A percentile compares a stretch with the other conserved stretches of the same genome.
phyloP scores from a whole-genome alignment of 768 basidiomycete genomes.

The Lentinula detonsa region DNA sequence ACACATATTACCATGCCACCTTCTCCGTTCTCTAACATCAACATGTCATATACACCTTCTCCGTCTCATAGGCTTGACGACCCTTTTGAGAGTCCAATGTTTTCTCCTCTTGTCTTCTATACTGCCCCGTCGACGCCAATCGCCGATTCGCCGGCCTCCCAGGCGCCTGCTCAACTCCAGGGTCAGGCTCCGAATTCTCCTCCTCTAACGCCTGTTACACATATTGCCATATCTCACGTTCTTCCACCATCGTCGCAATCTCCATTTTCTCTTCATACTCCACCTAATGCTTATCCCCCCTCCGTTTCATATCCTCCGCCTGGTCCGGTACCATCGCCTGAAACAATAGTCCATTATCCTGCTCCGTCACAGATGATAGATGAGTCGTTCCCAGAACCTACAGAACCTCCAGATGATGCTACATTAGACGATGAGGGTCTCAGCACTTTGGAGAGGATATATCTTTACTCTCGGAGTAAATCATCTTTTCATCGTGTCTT shows the following conservation, averaged over 20 bases:
- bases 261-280: conserved; percentile 21
- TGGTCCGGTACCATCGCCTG: conserved; percentile 13
- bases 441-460: conserved; percentile 85
- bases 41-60: conserved; percentile 22
- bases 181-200: conserved; percentile 19
- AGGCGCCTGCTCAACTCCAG: conserved; percentile 34
- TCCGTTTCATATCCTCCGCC: conserved; percentile 15
- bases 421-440: conserved; percentile 73
- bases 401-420: conserved; percentile 33
- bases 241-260: conserved; percentile 15
- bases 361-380: conserved; percentile 19
- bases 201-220: conserved; percentile 10
- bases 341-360: conserved; percentile 1
- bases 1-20: conserved; percentile 26
- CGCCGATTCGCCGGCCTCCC: conserved; percentile 24
- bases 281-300: conserved; percentile 14
- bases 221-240: conserved; percentile 4
- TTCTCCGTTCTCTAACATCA: conserved; percentile 24
- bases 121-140: conserved; percentile 45
- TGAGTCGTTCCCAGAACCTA: conserved; percentile 26
- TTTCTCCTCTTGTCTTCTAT: conserved; percentile 36
- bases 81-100: conserved; percentile 27
- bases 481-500: conserved; percentile 60
- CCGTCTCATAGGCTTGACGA: conserved; percentile 28
- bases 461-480: conserved; percentile 79